Base-by-base conservation (phyloP, 441 rosid genomes). In the Eutrema salsugineum region DNA sequence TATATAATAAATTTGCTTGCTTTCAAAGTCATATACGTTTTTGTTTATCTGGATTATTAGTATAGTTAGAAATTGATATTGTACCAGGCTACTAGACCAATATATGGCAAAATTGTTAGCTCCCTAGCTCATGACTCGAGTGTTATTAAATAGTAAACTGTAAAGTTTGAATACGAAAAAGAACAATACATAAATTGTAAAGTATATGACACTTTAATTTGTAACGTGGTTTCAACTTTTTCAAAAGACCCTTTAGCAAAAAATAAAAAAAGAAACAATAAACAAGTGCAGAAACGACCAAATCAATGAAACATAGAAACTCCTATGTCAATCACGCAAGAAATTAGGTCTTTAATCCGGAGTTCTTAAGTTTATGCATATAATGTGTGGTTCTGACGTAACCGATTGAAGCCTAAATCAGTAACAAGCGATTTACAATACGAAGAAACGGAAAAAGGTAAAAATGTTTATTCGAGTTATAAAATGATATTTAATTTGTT, bases 201-300 rank as follows among this genome's bases (percentile, higher is more conserved):
- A 61, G 67, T 56, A 59, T 62, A 33, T 27, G 32, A 4, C 64
- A 50, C 68, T 65, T 65, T 57, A 50, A 38, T 57, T 42, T 32
- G 63, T 32, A 66, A 73, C 24, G 51, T 53, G 24, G 36, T 27
- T 32, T 43, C 57, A 43, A 16, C 63, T 74, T 75, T 68, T 66
- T 27, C 20, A 17, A 75, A 74, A 68, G 63, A 15, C 38, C 49
- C 69, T 75, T 74, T 67, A 15, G 22, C 62, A 33, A 17, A 8
- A 33, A 27, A 28, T 28, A 4, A 33, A 17, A 8, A 33, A 27
- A 47, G 12, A 11, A 6, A 42, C 22, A 58, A 8, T 28, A 39
- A 56, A 33, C 11, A 14, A 42, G 11, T 58, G 51, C 60, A 49
- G 27, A 73, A 40, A 73, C 48, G 11, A 65, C 57, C 66, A 57